A percentile compares a stretch with the other conserved stretches of the same genome.
These are phyloP conservation scores for Cryptococcus sp. DNA, from an alignment of 1,284 basidiomycete species.

Conservation along the genomic window DNA sequence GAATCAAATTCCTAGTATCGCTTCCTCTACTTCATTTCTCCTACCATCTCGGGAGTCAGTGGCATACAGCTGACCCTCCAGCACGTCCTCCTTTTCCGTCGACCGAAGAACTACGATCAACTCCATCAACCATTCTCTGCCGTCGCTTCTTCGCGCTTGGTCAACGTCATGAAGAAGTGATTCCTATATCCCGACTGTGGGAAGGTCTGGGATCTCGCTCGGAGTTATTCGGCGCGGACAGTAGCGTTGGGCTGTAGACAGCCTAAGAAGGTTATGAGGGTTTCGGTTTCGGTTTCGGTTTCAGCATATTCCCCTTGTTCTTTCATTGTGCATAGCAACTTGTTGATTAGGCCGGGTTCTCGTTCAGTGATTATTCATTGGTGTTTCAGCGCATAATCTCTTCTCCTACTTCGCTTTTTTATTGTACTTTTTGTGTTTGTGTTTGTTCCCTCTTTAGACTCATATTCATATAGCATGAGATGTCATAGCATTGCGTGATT, in stretches of 20 bases:
- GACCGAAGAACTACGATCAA: slow-evolving; percentile 41
- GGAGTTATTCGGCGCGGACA: neutral
- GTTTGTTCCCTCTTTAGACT: too few species aligned
- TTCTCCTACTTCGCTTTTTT: too few species aligned
- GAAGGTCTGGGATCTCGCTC: neutral
- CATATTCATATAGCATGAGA: too few species aligned
- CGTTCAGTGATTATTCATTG: too few species aligned
- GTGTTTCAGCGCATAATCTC: too few species aligned
- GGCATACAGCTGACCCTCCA: slow-evolving; percentile 4
- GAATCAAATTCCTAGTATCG: neutral
- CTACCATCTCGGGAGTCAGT: neutral
- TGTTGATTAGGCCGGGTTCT: too few species aligned
- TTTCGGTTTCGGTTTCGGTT: too few species aligned
- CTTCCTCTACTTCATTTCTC: neutral
- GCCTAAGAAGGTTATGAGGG: neutral
- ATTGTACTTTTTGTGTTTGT: too few species aligned
- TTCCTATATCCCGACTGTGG: neutral
- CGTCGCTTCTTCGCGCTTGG: slow-evolving; percentile 15
- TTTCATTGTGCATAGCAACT: too few species aligned
- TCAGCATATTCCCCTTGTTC: too few species aligned
- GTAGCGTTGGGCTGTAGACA: neutral
- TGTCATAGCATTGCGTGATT: too few species aligned
- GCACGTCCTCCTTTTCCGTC: slow-evolving; percentile 45
- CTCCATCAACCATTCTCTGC: slow-evolving; percentile 34
- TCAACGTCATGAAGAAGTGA: slow-evolving; percentile 13